Percentiles rank a stretch among this genome's conserved stretches.
Evolutionary conservation across 768 basidiomycete genomes (phyloP).

Genomic region (Cystobasidium onofrii): DNA sequence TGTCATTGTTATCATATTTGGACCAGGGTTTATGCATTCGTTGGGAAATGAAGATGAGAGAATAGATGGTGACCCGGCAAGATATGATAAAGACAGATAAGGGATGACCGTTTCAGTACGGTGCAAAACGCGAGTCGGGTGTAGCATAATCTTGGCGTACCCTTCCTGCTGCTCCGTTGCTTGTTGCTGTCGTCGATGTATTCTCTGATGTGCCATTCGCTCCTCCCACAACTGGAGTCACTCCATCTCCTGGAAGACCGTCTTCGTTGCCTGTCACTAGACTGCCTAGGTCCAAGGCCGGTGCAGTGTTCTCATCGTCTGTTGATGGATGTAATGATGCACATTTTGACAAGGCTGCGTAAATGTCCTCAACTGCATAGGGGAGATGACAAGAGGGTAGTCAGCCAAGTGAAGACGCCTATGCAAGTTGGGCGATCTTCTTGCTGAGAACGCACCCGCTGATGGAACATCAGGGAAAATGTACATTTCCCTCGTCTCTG

Average conservation of each 20-base stretch:
- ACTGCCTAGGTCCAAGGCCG: conserved; percentile 8
- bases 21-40: no score
- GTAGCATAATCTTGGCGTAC: conserved; percentile 27
- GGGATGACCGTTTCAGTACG: conserved; percentile 5
- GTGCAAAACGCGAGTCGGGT: conserved; percentile 7
- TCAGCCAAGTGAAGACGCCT: no score
- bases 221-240: neutral
- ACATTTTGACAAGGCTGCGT: conserved; percentile 23
- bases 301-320: conserved; percentile 1
- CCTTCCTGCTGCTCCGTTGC: conserved; percentile 11
- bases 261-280: neutral
- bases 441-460: conserved; percentile 53
- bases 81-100: neutral
- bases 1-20: neutral
- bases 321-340: conserved; percentile 23
- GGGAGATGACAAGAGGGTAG: neutral
- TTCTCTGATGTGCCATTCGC: neutral
- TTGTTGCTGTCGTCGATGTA: neutral
- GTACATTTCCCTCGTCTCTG: conserved; percentile 67
- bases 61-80: no score
- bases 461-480: conserved; percentile 59
- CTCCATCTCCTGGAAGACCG: neutral
- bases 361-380: conserved; percentile 19
- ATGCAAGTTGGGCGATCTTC: no score
- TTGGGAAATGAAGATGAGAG: no score